A percentile compares a stretch with the other conserved stretches of the same genome.
phyloP scores from a whole-genome alignment of 2,329 filamentous ascomycete genomes.

The Pestalotiopsis sp. region DNA sequence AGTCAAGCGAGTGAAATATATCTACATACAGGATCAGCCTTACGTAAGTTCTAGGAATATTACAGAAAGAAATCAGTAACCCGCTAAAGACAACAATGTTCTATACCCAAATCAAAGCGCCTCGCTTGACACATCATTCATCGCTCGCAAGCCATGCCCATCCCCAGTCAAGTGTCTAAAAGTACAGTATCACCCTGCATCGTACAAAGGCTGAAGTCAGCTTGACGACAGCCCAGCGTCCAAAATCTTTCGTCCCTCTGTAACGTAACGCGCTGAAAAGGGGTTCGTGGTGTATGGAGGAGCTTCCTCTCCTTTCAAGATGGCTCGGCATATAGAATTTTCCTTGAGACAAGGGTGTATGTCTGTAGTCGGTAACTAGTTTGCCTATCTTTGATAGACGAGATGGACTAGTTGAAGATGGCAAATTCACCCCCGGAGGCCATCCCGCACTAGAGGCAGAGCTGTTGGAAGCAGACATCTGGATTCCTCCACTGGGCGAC shows the following conservation, averaged over 20 bases:
- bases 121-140: background rate
- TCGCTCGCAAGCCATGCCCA: background rate
- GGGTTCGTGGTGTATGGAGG: no score
- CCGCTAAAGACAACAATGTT: background rate
- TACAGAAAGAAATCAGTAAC: background rate
- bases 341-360: no score
- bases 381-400: no score
- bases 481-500: slow-evolving; percentile 6
- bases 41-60: background rate
- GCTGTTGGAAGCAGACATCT: slow-evolving; percentile 5
- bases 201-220: background rate
- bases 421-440: background rate
- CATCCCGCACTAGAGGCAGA: background rate
- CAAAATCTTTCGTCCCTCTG: background rate
- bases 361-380: no score
- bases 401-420: no score
- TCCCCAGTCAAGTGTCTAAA: background rate
- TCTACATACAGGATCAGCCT: background rate
- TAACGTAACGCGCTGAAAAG: background rate
- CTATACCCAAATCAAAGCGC: background rate
- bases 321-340: no score
- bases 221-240: background rate
- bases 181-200: background rate
- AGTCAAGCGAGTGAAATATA: no score
- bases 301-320: no score